Conservation (phyloP, 2,329 filamentous ascomycete genomes). For the Alternaria ventricosa region DNA sequence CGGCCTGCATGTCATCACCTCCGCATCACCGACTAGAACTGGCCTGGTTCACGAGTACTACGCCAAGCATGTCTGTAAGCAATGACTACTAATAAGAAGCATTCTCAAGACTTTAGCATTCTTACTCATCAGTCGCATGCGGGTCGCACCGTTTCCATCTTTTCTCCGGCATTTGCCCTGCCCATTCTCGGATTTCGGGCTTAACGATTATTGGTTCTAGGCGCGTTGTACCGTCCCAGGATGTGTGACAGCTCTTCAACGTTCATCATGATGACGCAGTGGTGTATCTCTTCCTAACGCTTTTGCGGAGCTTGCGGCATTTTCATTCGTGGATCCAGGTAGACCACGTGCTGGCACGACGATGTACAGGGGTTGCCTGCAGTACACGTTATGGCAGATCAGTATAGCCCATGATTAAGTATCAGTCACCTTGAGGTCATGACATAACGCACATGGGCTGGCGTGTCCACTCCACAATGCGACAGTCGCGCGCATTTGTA, state of each 20-base stretch:
- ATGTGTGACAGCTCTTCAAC: background rate
- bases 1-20: background rate
- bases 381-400: background rate
- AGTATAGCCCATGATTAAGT: conserved; percentile 6
- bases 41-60: background rate
- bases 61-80: background rate
- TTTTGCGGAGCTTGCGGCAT: background rate
- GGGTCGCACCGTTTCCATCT: background rate
- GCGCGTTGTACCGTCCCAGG: background rate
- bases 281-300: conserved; percentile 1
- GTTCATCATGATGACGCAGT: conserved; percentile 24
- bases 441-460: conserved; percentile 11
- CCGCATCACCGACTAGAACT: background rate
- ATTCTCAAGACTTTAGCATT: background rate
- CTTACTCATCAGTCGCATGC: conserved; percentile 3
- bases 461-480: background rate
- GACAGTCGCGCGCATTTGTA: background rate
- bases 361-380: conserved; percentile 7
- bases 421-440: conserved; percentile 13
- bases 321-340: conserved; percentile 8
- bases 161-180: conserved; percentile 2
- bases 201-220: background rate
- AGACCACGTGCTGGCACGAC: background rate
- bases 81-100: background rate
- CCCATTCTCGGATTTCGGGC: background rate